A percentile compares a stretch with the other conserved stretches of the same genome.
Evolutionary conservation across 768 basidiomycete species (phyloP).

Genomic region (Cystobasidium onofrii): DNA sequence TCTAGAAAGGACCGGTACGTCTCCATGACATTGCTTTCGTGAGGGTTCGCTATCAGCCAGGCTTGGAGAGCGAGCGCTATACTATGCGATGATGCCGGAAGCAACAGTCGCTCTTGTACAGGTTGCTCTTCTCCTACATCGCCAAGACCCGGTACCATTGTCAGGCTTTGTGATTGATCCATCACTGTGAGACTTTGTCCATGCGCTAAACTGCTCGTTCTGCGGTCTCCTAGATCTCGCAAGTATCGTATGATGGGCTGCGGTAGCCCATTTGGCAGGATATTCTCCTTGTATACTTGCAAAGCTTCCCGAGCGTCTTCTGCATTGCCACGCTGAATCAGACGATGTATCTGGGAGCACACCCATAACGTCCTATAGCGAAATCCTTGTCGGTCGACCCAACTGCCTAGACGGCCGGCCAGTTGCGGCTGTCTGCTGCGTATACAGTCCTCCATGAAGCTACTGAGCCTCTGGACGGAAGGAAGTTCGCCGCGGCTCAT

Average conservation of each 20-base stretch:
- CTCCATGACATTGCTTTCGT: background rate
- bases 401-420: background rate
- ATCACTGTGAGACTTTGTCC: background rate
- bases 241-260: background rate
- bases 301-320: background rate
- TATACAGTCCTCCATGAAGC: background rate
- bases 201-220: background rate
- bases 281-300: background rate
- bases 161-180: background rate
- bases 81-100: conserved; percentile 5
- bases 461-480: background rate
- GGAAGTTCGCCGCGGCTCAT: conserved; percentile 9
- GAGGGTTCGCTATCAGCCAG: background rate
- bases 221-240: background rate
- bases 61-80: conserved; percentile 10
- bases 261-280: background rate
- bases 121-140: background rate
- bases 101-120: background rate
- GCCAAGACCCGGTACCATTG: too few species aligned
- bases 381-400: background rate
- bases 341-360: background rate
- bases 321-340: background rate
- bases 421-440: background rate
- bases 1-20: conserved; percentile 9
- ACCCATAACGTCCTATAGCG: background rate